These are phyloP conservation scores for Cardamine resedifolia DNA, from an alignment of 345 rosid genomes.

Conservation along the genomic window DNA sequence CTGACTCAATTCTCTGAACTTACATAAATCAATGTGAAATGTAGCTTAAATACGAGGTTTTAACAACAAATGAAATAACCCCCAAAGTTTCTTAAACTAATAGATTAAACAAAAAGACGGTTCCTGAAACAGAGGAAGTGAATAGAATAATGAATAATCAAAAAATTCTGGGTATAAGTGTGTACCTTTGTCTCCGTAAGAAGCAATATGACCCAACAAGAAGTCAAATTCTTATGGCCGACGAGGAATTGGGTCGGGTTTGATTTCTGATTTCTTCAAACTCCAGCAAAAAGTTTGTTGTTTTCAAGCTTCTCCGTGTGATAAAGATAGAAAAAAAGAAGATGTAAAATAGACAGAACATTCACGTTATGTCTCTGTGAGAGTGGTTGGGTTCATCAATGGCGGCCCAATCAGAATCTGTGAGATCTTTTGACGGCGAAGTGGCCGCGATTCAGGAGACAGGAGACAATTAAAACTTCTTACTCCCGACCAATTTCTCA, in stretches of 20 bases:
- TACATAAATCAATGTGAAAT: slow-evolving; percentile 6
- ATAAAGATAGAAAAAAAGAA: not conserved
- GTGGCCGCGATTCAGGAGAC: slow-evolving; percentile 36
- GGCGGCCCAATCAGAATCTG: slow-evolving; percentile 36
- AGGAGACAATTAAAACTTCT: slow-evolving; percentile 25
- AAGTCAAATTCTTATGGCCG: slow-evolving; percentile 48
- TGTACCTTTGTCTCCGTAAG: slow-evolving; percentile 61
- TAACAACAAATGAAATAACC: not conserved
- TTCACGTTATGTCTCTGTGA: slow-evolving; percentile 16
- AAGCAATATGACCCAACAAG: slow-evolving; percentile 42
- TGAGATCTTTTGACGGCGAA: slow-evolving; percentile 36
- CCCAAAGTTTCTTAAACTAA: slow-evolving; percentile 1
- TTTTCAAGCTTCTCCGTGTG: slow-evolving; percentile 20
- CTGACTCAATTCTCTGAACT: slow-evolving; percentile 36
- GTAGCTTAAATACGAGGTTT: not conserved
- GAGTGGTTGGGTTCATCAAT: slow-evolving; percentile 28
- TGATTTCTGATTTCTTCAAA: slow-evolving; percentile 21
- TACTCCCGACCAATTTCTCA: slow-evolving; percentile 36
- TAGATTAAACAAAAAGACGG: slow-evolving; percentile 25
- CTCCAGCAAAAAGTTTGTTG: not conserved
- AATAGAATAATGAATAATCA: slow-evolving; percentile 41
- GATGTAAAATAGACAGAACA: slow-evolving; percentile 28
- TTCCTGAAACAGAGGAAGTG: slow-evolving; percentile 42
- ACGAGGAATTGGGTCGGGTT: slow-evolving; percentile 37
- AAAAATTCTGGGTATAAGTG: slow-evolving; percentile 31